These are phyloP conservation scores for Diaporthe humulicola DNA, from an alignment of 2,329 filamentous ascomycete genomes.

Conservation along the genomic window DNA sequence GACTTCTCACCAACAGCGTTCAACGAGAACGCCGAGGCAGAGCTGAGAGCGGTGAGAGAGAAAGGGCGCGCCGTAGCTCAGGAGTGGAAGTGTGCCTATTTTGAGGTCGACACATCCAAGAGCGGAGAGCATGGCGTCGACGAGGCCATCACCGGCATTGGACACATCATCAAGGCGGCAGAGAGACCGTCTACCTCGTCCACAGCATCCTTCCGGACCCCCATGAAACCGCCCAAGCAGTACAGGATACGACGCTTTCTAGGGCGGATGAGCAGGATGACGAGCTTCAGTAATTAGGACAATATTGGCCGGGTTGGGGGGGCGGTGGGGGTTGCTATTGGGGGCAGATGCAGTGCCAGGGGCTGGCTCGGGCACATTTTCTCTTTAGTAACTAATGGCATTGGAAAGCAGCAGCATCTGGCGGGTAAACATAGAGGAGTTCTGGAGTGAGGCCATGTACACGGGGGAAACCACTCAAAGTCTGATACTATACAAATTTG, in stretches of 20 bases:
- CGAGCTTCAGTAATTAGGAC: slow-evolving; percentile 33
- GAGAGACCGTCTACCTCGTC: slow-evolving; percentile 39
- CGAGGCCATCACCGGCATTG: slow-evolving; percentile 38
- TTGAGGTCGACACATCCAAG: slow-evolving; percentile 39
- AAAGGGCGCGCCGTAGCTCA: slow-evolving; percentile 38
- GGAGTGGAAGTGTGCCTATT: slow-evolving; percentile 39
- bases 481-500: slow-evolving; percentile 3
- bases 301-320: not conserved
- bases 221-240: slow-evolving; percentile 39
- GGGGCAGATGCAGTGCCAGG: not conserved
- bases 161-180: slow-evolving; percentile 37
- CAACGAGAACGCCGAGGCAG: slow-evolving; percentile 36
- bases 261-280: slow-evolving; percentile 39
- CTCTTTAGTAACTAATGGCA: slow-evolving; percentile 30
- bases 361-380: not conserved
- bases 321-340: no score
- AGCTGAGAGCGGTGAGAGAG: slow-evolving; percentile 39
- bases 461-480: slow-evolving; percentile 3
- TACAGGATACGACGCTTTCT: slow-evolving; percentile 40
- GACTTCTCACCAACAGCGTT: slow-evolving; percentile 38
- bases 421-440: slow-evolving; percentile 21
- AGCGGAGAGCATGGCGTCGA: slow-evolving; percentile 37
- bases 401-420: slow-evolving; percentile 21
- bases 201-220: slow-evolving; percentile 39
- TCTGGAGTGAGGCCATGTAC: slow-evolving; percentile 22